Evolutionary conservation across 345 rosid genomes (phyloP), one percentile per base, ranked within the genome.

Genomic region (Boechera stricta): DNA sequence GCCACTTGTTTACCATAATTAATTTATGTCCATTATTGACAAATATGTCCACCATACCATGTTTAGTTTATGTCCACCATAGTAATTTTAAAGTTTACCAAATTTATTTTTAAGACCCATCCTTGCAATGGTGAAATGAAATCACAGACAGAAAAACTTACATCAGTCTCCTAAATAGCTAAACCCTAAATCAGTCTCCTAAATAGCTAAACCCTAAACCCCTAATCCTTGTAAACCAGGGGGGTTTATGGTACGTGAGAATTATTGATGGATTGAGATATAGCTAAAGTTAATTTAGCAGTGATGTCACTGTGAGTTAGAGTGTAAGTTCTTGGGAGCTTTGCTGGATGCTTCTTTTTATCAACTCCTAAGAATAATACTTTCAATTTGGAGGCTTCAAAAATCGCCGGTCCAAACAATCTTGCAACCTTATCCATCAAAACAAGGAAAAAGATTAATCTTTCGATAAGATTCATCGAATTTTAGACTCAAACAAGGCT

Each of bases 281-380:
- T 79, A 48, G 97, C 98, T 57, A 94, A 74, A 68, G 98, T 94
- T 51, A 94, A 80, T 84, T 85, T 90, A 56, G 99, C 84, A 12
- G 98, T 90, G 35, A 94, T 59, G 64, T 94, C 99, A 82, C 98
- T 89, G 26, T 94, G 98, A 7, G 98, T 94, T 4, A 94, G 92
- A 7, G 99, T 94, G 52, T 92, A 94, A 72, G 99, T 89, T 75
- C 99, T 92, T 15, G 98, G 96, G 5, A 94, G 83, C 64, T 88
- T 87, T 80, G 93, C 90, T 35, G 98, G 98, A 62, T 94, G 97
- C 72, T 88, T 92, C 87, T 86, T 79, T 73, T 92, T 95, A 79
- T 92, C 98, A 47, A 88, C 93, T 35, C 98, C 98, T 67, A 94
- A 76, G 67, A 92, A 89, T 75, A 87, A 60, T 49, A 94, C 98